Conservation (phyloP, 345 rosid species). For the Populus simonii region DNA sequence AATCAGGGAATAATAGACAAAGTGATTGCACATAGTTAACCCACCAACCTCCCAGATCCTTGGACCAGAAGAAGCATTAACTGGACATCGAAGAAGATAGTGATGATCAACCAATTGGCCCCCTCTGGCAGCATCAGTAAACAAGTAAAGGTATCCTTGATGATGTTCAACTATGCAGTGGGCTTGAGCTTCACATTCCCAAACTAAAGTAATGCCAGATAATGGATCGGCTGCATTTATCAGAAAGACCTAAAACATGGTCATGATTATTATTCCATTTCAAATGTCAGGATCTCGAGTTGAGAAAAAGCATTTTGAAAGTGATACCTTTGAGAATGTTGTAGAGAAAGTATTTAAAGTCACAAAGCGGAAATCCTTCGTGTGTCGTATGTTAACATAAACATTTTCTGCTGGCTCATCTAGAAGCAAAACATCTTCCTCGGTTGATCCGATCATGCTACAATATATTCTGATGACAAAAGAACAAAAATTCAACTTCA, state of each 20-base stretch:
- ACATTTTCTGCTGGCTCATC: conserved; percentile 72
- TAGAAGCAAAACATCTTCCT: conserved; percentile 76
- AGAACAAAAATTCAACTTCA: conserved; percentile 8
- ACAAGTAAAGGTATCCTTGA: conserved; percentile 71
- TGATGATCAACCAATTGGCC: conserved; percentile 62
- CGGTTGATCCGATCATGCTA: conserved; percentile 87
- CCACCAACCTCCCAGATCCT: conserved; percentile 79
- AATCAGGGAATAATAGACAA: neutral
- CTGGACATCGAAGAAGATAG: conserved; percentile 68
- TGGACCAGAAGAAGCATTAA: conserved; percentile 44
- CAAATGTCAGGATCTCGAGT: conserved; percentile 8
- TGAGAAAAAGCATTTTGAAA: neutral
- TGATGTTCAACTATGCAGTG: conserved; percentile 95
- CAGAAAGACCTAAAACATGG: conserved; percentile 82
- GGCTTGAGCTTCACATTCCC: conserved; percentile 80
- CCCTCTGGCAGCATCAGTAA: conserved; percentile 73
- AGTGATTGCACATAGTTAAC: neutral
- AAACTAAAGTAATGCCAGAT: conserved; percentile 66
- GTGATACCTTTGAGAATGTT: conserved; percentile 70
- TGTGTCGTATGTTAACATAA: conserved; percentile 63
- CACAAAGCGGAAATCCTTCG: conserved; percentile 79
- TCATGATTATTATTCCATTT: conserved; percentile 20
- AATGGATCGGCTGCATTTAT: conserved; percentile 89
- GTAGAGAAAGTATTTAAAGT: conserved; percentile 68
- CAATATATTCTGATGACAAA: conserved; percentile 53